Percentiles rank a stretch among this genome's conserved stretches.
These are phyloP conservation scores for Trichoderma harzianum DNA, from an alignment of 2,329 filamentous ascomycete species.

Conservation along the genomic window DNA sequence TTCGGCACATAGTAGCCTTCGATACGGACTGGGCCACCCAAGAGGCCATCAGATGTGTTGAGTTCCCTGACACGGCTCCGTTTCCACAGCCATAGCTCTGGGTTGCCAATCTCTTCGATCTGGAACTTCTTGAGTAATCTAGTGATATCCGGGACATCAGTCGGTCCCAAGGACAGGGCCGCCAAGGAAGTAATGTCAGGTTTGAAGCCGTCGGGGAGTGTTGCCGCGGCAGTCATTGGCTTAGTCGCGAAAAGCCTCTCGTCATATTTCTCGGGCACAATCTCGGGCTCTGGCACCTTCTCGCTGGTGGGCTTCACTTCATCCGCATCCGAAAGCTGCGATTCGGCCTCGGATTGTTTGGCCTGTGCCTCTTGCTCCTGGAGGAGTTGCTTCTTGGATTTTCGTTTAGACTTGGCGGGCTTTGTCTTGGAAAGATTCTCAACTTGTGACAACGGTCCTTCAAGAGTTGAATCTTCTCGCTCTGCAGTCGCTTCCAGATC, in stretches of 20 bases:
- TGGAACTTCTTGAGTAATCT: constrained; percentile 49
- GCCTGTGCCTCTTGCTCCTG: constrained; percentile 64
- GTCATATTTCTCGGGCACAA: constrained; percentile 49
- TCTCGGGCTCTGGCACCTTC: constrained; percentile 23
- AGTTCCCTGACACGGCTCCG: constrained; percentile 55
- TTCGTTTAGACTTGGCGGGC: constrained; percentile 61
- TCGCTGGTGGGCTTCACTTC: constrained; percentile 35
- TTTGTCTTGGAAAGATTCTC: constrained; percentile 57
- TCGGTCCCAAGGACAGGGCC: constrained; percentile 40
- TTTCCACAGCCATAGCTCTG: constrained; percentile 56
- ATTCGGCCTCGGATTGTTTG: constrained; percentile 48
- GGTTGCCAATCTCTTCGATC: constrained; percentile 44
- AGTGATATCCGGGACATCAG: constrained; percentile 48
- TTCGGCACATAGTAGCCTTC: constrained; percentile 81
- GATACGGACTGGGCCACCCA: constrained; percentile 42
- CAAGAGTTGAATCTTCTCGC: constrained; percentile 38
- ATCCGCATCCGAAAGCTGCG: constrained; percentile 38
- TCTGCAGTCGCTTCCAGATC: constrained; percentile 47
- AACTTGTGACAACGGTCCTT: constrained; percentile 42
- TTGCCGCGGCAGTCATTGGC: constrained; percentile 43
- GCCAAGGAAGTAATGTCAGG: constrained; percentile 46
- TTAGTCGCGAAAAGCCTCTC: constrained; percentile 49
- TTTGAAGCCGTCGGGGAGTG: constrained; percentile 43
- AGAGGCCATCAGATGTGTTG: constrained; percentile 38
- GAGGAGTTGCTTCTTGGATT: constrained; percentile 73